Evolutionary conservation across 176 grass and related monocot genomes (phyloP).

Genomic region (Juncus inflexus): DNA sequence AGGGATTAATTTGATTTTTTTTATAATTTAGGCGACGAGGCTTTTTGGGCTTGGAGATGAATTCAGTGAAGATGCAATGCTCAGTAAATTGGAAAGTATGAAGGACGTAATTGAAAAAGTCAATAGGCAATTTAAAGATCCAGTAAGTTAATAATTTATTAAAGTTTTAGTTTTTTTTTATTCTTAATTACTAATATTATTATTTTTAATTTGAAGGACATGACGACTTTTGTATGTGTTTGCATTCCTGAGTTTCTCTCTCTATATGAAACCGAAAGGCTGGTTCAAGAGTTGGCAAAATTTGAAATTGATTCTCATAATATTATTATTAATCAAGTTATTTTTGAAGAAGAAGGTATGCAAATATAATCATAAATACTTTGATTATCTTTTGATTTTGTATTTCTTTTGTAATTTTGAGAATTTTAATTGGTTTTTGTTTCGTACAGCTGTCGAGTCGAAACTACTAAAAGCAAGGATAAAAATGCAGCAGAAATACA

Average conservation of each 20-base stretch:
- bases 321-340: conserved; percentile 98
- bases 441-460: conserved; percentile 70
- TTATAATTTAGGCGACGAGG: conserved; percentile 60
- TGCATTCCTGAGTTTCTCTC: conserved; percentile 99
- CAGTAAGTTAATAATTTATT: conserved; percentile 50
- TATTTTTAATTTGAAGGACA: conserved; percentile 50
- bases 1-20: conserved; percentile 6
- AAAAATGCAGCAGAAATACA: conserved; percentile 96
- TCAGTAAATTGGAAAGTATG: conserved; percentile 94
- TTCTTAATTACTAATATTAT: conserved; percentile 9
- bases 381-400: conserved; percentile 66
- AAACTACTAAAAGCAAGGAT: conserved; percentile 76
- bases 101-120: conserved; percentile 98
- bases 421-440: conserved; percentile 23
- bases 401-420: conserved; percentile 6
- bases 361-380: conserved; percentile 62
- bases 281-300: conserved; percentile 96
- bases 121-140: conserved; percentile 99
- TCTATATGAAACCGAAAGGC: conserved; percentile 97
- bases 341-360: conserved; percentile 90
- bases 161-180: conserved; percentile 17
- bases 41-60: conserved; percentile 98
- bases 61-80: conserved; percentile 90
- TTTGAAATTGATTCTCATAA: conserved; percentile 96
- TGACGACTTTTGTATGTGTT: conserved; percentile 98